Evolutionary conservation across 1,284 basidiomycete species (phyloP).

Genomic region (Puccinia triticina): DNA sequence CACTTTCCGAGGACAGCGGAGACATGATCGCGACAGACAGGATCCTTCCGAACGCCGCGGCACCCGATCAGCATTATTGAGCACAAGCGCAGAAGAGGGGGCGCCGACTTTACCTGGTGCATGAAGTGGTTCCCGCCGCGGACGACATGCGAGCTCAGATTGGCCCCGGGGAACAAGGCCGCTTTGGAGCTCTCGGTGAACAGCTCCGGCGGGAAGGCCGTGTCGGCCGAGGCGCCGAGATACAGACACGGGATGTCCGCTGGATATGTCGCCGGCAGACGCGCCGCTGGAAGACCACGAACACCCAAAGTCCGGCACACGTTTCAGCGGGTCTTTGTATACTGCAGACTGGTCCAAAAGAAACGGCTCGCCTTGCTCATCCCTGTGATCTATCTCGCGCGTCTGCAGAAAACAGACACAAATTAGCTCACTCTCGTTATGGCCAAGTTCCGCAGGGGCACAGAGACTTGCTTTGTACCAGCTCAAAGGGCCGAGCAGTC

Average conservation of each 20-base stretch:
- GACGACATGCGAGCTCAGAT: neutral
- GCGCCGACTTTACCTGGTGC: slow-evolving; percentile 35
- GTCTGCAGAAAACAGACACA: neutral
- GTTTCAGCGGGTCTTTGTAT: no score
- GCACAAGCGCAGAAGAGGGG: no score
- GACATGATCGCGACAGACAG: slow-evolving; percentile 10
- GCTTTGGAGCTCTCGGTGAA: neutral
- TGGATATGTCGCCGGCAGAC: slow-evolving; percentile 7
- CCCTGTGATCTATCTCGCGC: slow-evolving; percentile 16
- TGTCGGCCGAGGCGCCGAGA: slow-evolving; percentile 27
- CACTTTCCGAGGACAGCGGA: slow-evolving; percentile 1
- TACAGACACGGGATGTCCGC: slow-evolving; percentile 33
- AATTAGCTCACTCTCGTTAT: neutral
- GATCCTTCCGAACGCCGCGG: neutral
- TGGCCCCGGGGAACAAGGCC: slow-evolving; percentile 22
- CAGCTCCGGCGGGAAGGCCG: slow-evolving; percentile 17
- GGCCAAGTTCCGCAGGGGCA: no score
- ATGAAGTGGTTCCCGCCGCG: slow-evolving; percentile 32
- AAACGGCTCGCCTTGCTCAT: slow-evolving; percentile 20
- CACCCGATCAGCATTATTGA: neutral
- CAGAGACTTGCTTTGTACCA: slow-evolving; percentile 20
- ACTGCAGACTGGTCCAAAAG: no score
- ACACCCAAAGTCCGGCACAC: no score
- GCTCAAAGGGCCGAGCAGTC: slow-evolving; percentile 14
- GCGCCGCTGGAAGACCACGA: slow-evolving; percentile 16